Percentiles rank a stretch among this genome's conserved stretches.
These are phyloP conservation scores for Orbilia brochopaga DNA, from an alignment of 2,329 filamentous ascomycete genomes.

Conservation along the genomic window DNA sequence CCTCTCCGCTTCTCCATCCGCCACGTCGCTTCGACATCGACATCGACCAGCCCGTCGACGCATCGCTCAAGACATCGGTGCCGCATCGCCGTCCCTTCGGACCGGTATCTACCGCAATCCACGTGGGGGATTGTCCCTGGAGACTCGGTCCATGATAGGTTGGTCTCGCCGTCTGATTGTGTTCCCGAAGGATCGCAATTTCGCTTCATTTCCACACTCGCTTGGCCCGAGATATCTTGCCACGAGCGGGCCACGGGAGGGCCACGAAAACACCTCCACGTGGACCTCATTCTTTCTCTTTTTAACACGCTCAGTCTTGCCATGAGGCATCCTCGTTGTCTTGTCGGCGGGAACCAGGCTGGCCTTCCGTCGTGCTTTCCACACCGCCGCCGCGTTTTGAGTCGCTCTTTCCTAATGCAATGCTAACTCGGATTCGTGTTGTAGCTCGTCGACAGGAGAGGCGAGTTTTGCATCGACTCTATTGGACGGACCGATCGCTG, in stretches of 20 bases:
- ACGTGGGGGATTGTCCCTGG: constrained; percentile 20
- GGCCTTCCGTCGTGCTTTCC: constrained; percentile 21
- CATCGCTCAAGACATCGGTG: constrained; percentile 5
- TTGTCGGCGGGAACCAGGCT: constrained; percentile 24
- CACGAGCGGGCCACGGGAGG: neutral
- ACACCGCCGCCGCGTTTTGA: too few relatives aligned
- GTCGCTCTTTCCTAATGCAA: too few relatives aligned
- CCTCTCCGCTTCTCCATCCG: constrained; percentile 29
- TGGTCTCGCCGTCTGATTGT: constrained; percentile 28
- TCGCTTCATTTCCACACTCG: constrained; percentile 29
- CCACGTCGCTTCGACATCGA: constrained; percentile 8
- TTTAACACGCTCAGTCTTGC: constrained; percentile 14
- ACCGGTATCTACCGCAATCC: neutral
- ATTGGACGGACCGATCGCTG: neutral
- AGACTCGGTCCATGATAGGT: constrained; percentile 26
- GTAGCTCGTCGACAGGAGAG: constrained; percentile 26
- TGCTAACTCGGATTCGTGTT: constrained; percentile 35
- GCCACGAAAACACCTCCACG: constrained; percentile 16
- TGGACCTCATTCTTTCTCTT: constrained; percentile 36
- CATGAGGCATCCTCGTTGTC: constrained; percentile 36
- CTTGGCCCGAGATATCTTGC: constrained; percentile 27
- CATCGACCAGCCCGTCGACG: neutral
- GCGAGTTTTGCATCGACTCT: neutral
- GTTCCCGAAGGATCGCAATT: constrained; percentile 38
- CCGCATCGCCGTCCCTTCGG: neutral